Evolutionary conservation across 305 asterid genomes (phyloP).

Genomic region (Fraxinus floribunda): DNA sequence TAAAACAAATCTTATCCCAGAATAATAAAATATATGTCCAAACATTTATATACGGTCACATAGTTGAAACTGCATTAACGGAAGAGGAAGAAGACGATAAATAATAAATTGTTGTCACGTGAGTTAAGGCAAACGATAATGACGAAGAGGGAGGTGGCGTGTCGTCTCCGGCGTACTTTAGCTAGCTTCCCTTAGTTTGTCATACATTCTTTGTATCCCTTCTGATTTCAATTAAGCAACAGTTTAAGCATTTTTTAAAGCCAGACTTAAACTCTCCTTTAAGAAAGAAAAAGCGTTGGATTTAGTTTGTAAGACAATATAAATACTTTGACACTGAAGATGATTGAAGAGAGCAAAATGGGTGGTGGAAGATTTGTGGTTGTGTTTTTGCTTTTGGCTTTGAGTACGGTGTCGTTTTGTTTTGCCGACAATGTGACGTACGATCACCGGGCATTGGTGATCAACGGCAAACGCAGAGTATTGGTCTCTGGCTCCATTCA

Average conservation of each 20-base stretch:
- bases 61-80: background rate
- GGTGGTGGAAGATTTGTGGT: conserved; percentile 24
- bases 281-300: conserved; percentile 1
- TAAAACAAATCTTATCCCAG: background rate
- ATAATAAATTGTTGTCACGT: background rate
- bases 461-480: conserved; percentile 71
- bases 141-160: conserved; percentile 22
- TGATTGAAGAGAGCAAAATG: conserved; percentile 20
- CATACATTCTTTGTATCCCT: background rate
- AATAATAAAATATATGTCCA: background rate
- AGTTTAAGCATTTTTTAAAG: conserved; percentile 10
- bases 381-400: conserved; percentile 32
- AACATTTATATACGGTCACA: background rate
- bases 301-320: background rate
- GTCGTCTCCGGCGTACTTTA: conserved; percentile 38
- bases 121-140: background rate
- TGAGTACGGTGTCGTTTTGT: conserved; percentile 40
- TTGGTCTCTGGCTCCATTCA: conserved; percentile 92
- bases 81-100: background rate
- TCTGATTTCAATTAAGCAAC: conserved; percentile 17
- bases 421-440: conserved; percentile 77
- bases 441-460: conserved; percentile 81
- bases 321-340: background rate
- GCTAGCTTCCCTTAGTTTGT: conserved; percentile 17
- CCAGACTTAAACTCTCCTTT: conserved; percentile 21